Evolutionary conservation across 129 eudicot species (phyloP).

Genomic region (Cynara cardunculus): DNA sequence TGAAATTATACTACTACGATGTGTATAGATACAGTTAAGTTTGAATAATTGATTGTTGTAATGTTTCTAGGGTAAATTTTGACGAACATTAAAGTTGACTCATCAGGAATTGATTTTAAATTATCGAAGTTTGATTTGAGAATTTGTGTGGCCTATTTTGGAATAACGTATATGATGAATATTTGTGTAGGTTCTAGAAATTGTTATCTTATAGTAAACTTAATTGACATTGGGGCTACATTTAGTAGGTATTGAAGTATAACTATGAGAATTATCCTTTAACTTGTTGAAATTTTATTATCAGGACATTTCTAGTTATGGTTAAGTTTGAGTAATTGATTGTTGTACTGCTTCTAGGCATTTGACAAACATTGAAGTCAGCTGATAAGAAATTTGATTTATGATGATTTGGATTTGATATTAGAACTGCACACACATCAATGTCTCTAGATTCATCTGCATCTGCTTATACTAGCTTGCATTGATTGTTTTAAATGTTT

Average conservation of each 20-base stretch:
- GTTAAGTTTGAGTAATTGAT: not conserved
- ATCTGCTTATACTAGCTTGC: not conserved
- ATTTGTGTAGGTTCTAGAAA: not conserved
- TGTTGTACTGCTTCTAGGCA: slow-evolving; percentile 7
- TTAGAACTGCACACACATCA: not conserved
- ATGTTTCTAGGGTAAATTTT: not conserved
- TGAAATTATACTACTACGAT: not conserved
- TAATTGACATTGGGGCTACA: not conserved
- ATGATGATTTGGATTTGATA: not conserved
- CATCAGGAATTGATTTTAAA: slow-evolving; percentile 4
- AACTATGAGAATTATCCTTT: not conserved
- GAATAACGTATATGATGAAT: not conserved
- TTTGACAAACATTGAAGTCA: not conserved
- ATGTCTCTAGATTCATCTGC: not conserved
- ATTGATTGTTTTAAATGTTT: not conserved
- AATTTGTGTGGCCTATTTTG: not conserved
- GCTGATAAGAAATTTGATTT: slow-evolving; percentile 4
- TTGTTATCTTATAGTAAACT: not conserved
- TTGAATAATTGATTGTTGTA: slow-evolving; percentile 9
- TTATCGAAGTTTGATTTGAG: not conserved
- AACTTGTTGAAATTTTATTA: not conserved
- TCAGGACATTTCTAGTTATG: not conserved
- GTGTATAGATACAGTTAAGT: not conserved
- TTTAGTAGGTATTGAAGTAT: not conserved
- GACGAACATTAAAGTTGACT: not conserved